Percentiles rank a stretch among this genome's conserved stretches.
These are phyloP conservation scores for Amanita inopinata DNA, from an alignment of 768 basidiomycete genomes.

Conservation along the genomic window DNA sequence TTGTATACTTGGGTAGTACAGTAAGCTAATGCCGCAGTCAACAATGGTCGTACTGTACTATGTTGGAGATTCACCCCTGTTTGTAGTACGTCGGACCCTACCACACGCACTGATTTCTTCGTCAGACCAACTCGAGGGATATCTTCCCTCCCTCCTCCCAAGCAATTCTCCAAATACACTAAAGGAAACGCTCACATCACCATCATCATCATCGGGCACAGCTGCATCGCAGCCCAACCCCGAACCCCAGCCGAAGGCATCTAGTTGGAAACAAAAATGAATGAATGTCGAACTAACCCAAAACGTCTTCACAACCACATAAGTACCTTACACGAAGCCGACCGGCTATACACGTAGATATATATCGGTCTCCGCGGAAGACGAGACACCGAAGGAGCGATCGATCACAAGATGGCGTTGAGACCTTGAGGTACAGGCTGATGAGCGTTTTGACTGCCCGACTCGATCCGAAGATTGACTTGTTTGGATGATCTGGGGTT, in stretches of 20 bases:
- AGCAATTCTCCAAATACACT: slow-evolving; percentile 25
- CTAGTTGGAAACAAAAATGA: slow-evolving; percentile 24
- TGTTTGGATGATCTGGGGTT: slow-evolving; percentile 29
- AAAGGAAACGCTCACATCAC: slow-evolving; percentile 34
- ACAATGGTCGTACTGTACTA: too few species aligned
- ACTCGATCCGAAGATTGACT: slow-evolving; percentile 20
- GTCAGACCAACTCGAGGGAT: slow-evolving; percentile 21
- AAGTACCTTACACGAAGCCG: slow-evolving; percentile 19
- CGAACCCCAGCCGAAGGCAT: slow-evolving; percentile 15
- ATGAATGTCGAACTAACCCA: slow-evolving; percentile 29
- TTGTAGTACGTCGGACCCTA: too few species aligned
- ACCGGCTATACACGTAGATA: too few species aligned
- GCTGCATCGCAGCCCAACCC: slow-evolving; percentile 27
- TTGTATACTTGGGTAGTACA: too few species aligned
- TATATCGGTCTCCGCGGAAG: slow-evolving; percentile 17
- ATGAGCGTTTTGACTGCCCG: slow-evolving; percentile 25
- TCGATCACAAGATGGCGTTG: slow-evolving; percentile 29
- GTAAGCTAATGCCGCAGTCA: too few species aligned
- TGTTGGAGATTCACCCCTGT: too few species aligned
- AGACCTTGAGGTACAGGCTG: too few species aligned
- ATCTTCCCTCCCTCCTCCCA: slow-evolving; percentile 27
- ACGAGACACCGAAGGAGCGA: slow-evolving; percentile 31
- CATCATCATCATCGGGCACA: slow-evolving; percentile 31
- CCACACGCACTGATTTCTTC: too few species aligned
- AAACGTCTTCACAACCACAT: slow-evolving; percentile 24